These are phyloP conservation scores for Cutaneotrichosporon curvatum DNA, from an alignment of 1,284 basidiomycete species.

Conservation along the genomic window DNA sequence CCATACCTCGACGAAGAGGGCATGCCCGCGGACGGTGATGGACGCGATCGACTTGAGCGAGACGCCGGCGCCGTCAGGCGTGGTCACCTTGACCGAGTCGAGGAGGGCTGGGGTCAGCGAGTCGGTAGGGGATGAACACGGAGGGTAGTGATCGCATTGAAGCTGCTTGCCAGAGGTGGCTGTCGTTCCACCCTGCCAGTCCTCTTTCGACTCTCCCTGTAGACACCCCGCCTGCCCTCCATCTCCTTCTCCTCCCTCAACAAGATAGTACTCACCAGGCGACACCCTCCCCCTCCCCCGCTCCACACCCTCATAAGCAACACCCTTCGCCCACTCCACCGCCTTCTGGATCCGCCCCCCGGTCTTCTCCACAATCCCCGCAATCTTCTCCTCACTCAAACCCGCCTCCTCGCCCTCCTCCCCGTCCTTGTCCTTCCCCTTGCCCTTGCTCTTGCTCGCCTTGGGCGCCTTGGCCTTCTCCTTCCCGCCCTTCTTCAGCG, in stretches of 20 bases:
- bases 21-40: slow-evolving; percentile 31
- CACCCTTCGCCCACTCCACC: slow-evolving; percentile 36
- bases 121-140: too few species aligned
- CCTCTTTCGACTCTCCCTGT: too few species aligned
- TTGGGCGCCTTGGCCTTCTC: neutral
- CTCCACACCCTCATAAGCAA: slow-evolving; percentile 43
- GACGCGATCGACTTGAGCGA: slow-evolving; percentile 39
- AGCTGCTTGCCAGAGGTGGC: too few species aligned
- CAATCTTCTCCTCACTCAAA: slow-evolving; percentile 5
- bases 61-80: slow-evolving; percentile 27
- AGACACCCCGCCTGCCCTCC: too few species aligned
- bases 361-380: slow-evolving; percentile 2
- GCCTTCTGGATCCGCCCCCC: slow-evolving; percentile 27
- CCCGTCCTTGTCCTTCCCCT: slow-evolving; percentile 14
- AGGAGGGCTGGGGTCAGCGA: slow-evolving; percentile 33
- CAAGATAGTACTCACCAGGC: slow-evolving; percentile 30
- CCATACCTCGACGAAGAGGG: slow-evolving; percentile 40
- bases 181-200: too few species aligned
- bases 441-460: neutral
- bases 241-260: neutral
- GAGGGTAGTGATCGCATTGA: too few species aligned
- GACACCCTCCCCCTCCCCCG: slow-evolving; percentile 38
- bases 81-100: slow-evolving; percentile 36
- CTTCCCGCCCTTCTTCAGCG: slow-evolving; percentile 27
- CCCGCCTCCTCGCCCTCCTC: slow-evolving; percentile 18